Conservation (phyloP, 257 asterid species). For the Pogostemon cablin region DNA sequence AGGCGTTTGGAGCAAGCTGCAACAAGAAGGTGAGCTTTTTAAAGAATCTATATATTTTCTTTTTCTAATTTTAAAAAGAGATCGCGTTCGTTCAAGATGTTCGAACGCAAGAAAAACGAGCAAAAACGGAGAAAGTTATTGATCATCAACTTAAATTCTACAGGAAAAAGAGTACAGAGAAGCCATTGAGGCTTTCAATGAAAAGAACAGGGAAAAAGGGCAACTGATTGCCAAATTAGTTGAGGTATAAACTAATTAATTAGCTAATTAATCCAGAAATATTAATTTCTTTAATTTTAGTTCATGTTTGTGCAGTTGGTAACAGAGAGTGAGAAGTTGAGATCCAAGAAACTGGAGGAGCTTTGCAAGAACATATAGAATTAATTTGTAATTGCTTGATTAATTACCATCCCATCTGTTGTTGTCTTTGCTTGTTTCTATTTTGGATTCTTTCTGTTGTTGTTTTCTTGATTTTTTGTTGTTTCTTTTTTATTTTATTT, state of each 20-base stretch:
- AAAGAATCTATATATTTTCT: not conserved
- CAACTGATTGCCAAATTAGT: constrained; percentile 50
- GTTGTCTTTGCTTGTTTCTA: not conserved
- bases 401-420: not conserved
- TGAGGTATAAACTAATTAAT: constrained; percentile 41
- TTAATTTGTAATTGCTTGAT: not conserved
- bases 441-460: constrained; percentile 5
- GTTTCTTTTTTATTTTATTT: not conserved
- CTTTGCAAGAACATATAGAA: constrained; percentile 61
- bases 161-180: constrained; percentile 71
- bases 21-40: constrained; percentile 52
- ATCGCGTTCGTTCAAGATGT: too few relatives aligned
- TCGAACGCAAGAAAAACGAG: too few relatives aligned
- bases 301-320: constrained; percentile 40
- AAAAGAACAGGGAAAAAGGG: constrained; percentile 59
- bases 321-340: constrained; percentile 56
- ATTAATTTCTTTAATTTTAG: not conserved
- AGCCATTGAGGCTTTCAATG: constrained; percentile 58
- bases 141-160: not conserved
- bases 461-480: not conserved
- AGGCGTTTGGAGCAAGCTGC: constrained; percentile 49
- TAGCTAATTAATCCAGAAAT: not conserved
- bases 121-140: too few relatives aligned
- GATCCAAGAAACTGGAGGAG: constrained; percentile 65
- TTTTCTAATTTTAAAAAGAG: too few relatives aligned